Conservation (phyloP, 192 early-diverging fungal genomes). For the Backusella psychrophila region DNA sequence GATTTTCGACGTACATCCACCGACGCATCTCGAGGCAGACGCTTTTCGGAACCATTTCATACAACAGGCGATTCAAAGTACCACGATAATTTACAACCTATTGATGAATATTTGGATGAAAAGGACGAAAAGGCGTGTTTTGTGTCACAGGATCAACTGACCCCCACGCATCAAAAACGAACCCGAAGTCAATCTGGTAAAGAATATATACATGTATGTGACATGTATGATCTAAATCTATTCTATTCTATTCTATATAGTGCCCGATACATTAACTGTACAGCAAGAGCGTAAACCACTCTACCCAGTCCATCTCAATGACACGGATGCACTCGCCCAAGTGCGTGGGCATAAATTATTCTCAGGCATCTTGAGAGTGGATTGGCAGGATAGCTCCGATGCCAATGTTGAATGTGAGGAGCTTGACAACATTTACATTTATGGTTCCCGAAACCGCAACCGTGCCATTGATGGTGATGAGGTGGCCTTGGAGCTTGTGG, state of each 20-base stretch:
- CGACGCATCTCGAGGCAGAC: background rate
- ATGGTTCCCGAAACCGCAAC: conserved; percentile 66
- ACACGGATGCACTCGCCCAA: conserved; percentile 38
- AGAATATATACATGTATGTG: too few relatives aligned
- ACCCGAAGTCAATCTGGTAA: conserved; percentile 16
- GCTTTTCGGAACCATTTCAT: background rate
- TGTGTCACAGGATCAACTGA: background rate
- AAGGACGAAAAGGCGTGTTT: background rate
- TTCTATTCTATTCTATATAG: background rate
- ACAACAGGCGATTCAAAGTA: background rate
- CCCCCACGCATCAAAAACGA: background rate
- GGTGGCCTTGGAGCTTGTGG: conserved; percentile 67
- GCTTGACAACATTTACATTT: conserved; percentile 71
- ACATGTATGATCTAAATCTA: too few relatives aligned
- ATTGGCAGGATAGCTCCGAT: conserved; percentile 75
- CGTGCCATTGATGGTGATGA: conserved; percentile 78
- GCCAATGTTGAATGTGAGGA: conserved; percentile 83
- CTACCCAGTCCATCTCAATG: conserved; percentile 45
- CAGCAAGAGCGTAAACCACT: conserved; percentile 32
- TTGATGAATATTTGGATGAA: background rate
- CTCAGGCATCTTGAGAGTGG: conserved; percentile 74
- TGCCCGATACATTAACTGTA: background rate
- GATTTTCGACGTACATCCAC: background rate
- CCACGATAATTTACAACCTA: background rate
- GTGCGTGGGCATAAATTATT: conserved; percentile 47